Evolutionary conservation across 495 filamentous ascomycete species (phyloP), one percentile per base, ranked within the genome.

Genomic region (Tirmania nivea): DNA sequence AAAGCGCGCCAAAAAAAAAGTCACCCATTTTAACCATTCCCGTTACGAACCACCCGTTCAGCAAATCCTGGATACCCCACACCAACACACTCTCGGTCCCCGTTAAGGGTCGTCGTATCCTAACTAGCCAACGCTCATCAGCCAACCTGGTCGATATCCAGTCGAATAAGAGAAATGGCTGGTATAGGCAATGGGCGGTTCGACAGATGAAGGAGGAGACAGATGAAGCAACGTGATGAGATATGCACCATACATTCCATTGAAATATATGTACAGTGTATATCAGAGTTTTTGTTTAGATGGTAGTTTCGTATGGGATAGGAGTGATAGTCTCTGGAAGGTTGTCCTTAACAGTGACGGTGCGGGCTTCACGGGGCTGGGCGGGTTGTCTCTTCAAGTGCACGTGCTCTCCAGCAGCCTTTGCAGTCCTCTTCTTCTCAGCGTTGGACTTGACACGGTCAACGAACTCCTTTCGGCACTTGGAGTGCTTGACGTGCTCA

Each of bases 221-320:
- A 45, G 8, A 45, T 31, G 25, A 31, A 31, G 25, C 25, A 31
- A 31, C 25, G 7, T 31, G 25, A 31, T 31, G 25, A 31, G 25
- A 14, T 45, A 4, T 14, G 39, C 39, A 45, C 39, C 39, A 19
- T 45, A 45, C 39, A 14, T 45, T 45, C 39, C 4, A 45, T 45
- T 45, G 39, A 45, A 19, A 19, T 45, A 19, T 45, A 45, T 45
- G 39, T 36, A 62, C 52, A 58, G 54, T 56, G 20, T 54, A 54
- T 59, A 35, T 60, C 47, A 59, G 52, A 53, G 31, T 25, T 14
- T 17, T 47, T 42, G 57, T 71, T 82, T 89, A 97, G 68, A 96
- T 96, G 60, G 86, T 89, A 63, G 90, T 97, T 78, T 95, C 90
- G 78, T 95, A 97, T 66, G 88, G 72, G 60, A 95, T 77, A 48